These are phyloP conservation scores for Aureobasidium namibiae DNA, from an alignment of 2,329 filamentous ascomycete genomes.

Conservation along the genomic window DNA sequence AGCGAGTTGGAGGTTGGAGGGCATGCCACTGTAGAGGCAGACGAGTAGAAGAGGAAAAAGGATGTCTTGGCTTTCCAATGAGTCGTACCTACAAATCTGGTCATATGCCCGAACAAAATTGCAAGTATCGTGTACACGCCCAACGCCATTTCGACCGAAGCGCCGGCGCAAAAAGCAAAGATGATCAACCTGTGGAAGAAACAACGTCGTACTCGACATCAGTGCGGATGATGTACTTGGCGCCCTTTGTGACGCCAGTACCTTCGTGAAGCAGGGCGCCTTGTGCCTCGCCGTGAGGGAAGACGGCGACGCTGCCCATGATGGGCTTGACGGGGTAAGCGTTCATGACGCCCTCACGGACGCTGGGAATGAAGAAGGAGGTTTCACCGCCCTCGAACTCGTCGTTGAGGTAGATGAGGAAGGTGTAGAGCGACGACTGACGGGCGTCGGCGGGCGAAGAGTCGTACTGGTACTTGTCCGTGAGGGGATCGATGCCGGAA, in stretches of 20 bases:
- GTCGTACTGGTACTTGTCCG: slow-evolving; percentile 57
- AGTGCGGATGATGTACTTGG: slow-evolving; percentile 61
- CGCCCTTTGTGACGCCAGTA: slow-evolving; percentile 58
- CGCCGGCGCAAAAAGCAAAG: neutral
- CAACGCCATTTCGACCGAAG: neutral
- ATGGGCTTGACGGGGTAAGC: slow-evolving; percentile 61
- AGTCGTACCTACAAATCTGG: too few species aligned
- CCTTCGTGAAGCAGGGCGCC: slow-evolving; percentile 62
- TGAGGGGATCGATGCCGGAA: slow-evolving; percentile 50
- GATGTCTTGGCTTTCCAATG: too few species aligned
- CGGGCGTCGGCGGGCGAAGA: slow-evolving; percentile 49
- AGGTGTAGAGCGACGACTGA: slow-evolving; percentile 62
- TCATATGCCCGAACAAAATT: too few species aligned
- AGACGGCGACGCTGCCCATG: slow-evolving; percentile 60
- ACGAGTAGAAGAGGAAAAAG: neutral
- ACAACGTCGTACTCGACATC: slow-evolving; percentile 62
- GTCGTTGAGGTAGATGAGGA: slow-evolving; percentile 62
- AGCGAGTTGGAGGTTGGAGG: slow-evolving; percentile 15
- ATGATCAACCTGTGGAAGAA: slow-evolving; percentile 12
- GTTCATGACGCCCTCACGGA: slow-evolving; percentile 57
- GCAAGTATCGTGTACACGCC: too few species aligned
- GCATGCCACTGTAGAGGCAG: neutral
- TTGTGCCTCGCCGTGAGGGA: slow-evolving; percentile 60
- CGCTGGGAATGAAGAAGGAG: slow-evolving; percentile 60
- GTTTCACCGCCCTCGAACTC: slow-evolving; percentile 66